phyloP scores from a whole-genome alignment of 1,139 yeast genomes.

The Kodamaea suecica region DNA sequence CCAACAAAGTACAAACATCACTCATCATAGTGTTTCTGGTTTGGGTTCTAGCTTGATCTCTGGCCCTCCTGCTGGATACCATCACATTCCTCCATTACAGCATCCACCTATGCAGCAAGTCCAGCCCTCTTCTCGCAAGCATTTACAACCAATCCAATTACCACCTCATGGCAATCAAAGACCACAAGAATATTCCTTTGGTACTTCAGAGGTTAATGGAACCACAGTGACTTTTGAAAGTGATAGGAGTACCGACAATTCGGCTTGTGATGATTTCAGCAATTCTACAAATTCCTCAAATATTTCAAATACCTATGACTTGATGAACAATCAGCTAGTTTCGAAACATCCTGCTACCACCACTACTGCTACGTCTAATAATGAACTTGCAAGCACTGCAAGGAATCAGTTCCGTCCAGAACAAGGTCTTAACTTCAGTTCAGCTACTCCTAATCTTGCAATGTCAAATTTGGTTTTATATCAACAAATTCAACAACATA shows the following conservation, averaged over 20 bases:
- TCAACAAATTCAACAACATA: slow-evolving; percentile 9
- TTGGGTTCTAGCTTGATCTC: no score
- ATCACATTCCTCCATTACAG: slow-evolving; percentile 3
- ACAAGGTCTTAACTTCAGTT: slow-evolving; percentile 27
- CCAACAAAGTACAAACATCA: background rate
- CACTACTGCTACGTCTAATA: slow-evolving; percentile 5
- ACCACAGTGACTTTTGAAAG: slow-evolving; percentile 7
- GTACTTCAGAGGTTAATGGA: slow-evolving; percentile 1
- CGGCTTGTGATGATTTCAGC: slow-evolving; percentile 13
- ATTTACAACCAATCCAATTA: slow-evolving; percentile 7
- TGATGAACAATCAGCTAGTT: slow-evolving; percentile 20
- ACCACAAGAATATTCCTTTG: slow-evolving; percentile 1
- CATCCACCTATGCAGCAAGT: no score
- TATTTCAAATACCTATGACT: slow-evolving; percentile 18
- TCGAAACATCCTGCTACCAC: slow-evolving; percentile 1
- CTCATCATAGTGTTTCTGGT: background rate
- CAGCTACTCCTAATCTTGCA: slow-evolving; percentile 16
- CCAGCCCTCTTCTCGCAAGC: slow-evolving; percentile 2
- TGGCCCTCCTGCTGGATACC: background rate
- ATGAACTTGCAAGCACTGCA: slow-evolving; percentile 7
- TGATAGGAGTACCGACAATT: slow-evolving; percentile 11
- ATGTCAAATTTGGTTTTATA: slow-evolving; percentile 14
- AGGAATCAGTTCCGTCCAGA: slow-evolving; percentile 32
- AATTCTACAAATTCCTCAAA: slow-evolving; percentile 16
- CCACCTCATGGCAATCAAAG: slow-evolving; percentile 4